Percentiles rank a stretch among this genome's conserved stretches.
Conservation (phyloP, 75 land plant species). For the Larix kaempferi region DNA sequence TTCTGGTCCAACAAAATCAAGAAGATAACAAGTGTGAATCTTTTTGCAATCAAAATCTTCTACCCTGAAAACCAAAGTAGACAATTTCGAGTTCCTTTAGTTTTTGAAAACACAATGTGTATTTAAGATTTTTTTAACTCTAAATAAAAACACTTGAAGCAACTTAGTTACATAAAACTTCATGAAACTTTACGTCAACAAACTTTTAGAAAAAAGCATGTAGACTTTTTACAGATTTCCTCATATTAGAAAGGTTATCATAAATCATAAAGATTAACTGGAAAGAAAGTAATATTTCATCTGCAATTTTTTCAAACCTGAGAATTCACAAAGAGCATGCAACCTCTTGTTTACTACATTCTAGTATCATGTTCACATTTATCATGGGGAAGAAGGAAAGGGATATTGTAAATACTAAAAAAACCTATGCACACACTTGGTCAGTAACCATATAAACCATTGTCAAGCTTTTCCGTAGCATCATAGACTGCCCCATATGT, state of each 20-base stretch:
- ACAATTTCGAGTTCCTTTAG: background rate
- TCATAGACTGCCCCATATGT: background rate
- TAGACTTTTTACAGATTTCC: no score
- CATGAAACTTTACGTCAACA: background rate
- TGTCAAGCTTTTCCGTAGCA: no score
- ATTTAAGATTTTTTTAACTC: background rate
- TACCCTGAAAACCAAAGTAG: conserved; percentile 35
- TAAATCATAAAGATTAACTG: no score
- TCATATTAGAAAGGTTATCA: no score
- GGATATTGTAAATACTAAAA: background rate
- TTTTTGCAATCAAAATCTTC: conserved; percentile 54
- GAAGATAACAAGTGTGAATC: conserved; percentile 67
- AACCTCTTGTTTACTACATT: background rate
- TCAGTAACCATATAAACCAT: background rate
- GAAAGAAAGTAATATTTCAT: no score
- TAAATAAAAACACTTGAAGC: background rate
- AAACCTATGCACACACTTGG: background rate
- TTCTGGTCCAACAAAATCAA: conserved; percentile 79
- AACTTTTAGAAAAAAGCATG: no score
- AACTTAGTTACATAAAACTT: background rate
- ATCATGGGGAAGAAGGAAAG: background rate
- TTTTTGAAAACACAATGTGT: background rate
- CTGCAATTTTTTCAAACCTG: no score
- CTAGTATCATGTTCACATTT: background rate
- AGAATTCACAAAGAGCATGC: background rate